phyloP scores from a whole-genome alignment of 202 grass and related monocot genomes.

The Carex sylvatica region DNA sequence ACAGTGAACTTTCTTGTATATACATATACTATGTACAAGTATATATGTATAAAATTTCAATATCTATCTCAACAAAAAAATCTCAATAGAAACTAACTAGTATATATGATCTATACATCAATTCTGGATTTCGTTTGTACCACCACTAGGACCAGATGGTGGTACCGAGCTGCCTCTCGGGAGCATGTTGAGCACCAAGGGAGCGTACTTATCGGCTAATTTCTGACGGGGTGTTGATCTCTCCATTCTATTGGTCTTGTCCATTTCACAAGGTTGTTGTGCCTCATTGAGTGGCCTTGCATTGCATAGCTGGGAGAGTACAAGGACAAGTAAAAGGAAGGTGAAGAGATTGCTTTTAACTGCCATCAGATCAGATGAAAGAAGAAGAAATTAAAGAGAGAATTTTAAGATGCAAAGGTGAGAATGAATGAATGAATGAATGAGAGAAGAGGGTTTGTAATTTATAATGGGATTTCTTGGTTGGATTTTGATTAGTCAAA shows the following conservation, averaged over 20 bases:
- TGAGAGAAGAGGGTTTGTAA: not conserved
- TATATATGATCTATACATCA: not conserved
- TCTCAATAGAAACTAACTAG: not conserved
- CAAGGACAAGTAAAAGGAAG: slow-evolving; percentile 25
- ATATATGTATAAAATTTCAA: not conserved
- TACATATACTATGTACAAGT: slow-evolving; percentile 28
- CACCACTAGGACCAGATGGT: slow-evolving; percentile 44
- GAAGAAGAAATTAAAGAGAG: not conserved
- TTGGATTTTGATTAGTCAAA: not conserved
- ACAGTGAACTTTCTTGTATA: not conserved
- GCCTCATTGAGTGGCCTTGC: slow-evolving; percentile 30
- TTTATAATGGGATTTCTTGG: slow-evolving; percentile 2
- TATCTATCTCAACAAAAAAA: not conserved
- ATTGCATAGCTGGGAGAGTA: slow-evolving; percentile 12
- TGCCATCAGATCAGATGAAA: slow-evolving; percentile 28
- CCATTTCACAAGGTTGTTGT: not conserved
- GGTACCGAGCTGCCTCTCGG: slow-evolving; percentile 20
- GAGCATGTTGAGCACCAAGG: slow-evolving; percentile 46
- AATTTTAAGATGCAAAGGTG: not conserved
- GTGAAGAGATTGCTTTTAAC: not conserved
- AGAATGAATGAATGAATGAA: slow-evolving; percentile 2
- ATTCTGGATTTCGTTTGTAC: slow-evolving; percentile 35
- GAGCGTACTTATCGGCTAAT: slow-evolving; percentile 28
- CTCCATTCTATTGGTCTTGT: not conserved
- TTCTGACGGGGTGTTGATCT: not conserved